Evolutionary conservation across 768 basidiomycete species (phyloP), one percentile per base, ranked within the genome.

Genomic region (Cystofilobasidium bisporidii): DNA sequence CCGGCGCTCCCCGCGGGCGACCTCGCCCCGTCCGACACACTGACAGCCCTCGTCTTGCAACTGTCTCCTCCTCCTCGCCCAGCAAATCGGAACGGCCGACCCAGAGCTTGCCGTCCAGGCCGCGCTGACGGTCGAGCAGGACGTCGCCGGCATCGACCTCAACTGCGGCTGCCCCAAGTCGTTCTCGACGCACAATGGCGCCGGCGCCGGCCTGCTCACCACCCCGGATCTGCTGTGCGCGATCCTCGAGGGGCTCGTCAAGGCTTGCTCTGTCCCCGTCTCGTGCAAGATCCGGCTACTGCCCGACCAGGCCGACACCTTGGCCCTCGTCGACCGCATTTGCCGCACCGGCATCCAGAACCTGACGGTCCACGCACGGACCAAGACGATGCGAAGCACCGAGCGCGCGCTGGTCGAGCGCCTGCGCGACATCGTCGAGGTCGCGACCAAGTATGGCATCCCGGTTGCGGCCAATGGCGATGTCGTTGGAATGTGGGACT

Each of bases 81-180:
- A 88, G 80, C 96, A 99, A 78, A 87, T 98, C 69, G 94, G 96
- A 48, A 88, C 91, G 24, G 81, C 93, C 10, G 83, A 88, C 74
- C 93, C 93, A 3, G 86, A 87, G 22, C 83, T 93, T 63, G 96
- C 96, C 14, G 89, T 96, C 2, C 83, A 91, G 79, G 94, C 96
- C 1, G 92, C 96, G 6, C 85, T 86, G 73, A 83, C 82, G 0
- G 89, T 99, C 45, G 82, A 86, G 78, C 79, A 88, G 40, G 96
- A 99, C 73, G 86, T 99, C 36, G 86, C 92, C 0, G 96, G 93
- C 24, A 82, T 99, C 73, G 96, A 98, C 76, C 86, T 99, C 69
- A 98, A 98, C 76, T 98, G 96, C 74, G 96, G 94, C 0, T 99
- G 94, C 74, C 93, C 93, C 0, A 94, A 94, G 73, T 89, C 92